phyloP scores from a whole-genome alignment of 169 alveolate species.

The Plasmodium knowlesi region DNA sequence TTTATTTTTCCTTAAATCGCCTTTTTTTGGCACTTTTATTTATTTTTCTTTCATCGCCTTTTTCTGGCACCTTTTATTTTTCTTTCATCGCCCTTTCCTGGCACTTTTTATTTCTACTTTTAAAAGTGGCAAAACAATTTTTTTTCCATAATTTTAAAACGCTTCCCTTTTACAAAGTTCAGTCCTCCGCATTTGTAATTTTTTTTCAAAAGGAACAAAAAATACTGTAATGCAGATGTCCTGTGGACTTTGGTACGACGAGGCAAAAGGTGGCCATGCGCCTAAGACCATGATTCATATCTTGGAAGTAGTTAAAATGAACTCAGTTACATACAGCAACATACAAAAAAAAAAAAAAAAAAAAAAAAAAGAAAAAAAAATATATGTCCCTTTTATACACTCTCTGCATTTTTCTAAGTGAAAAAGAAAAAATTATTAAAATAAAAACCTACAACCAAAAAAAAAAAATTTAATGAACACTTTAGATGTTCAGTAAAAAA shows the following conservation, averaged over 20 bases:
- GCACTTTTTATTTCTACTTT: neutral
- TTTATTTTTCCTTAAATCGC: too few relatives aligned
- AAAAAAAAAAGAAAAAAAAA: neutral
- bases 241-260: neutral
- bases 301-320: neutral
- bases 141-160: too few relatives aligned
- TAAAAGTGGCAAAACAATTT: neutral
- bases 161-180: neutral
- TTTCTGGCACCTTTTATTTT: too few relatives aligned
- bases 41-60: too few relatives aligned
- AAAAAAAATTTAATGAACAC: too few relatives aligned
- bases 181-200: neutral
- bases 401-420: too few relatives aligned
- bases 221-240: neutral
- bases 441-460: too few relatives aligned
- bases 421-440: too few relatives aligned
- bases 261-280: neutral
- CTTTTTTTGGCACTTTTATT: neutral
- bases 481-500: too few relatives aligned
- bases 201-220: neutral
- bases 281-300: neutral
- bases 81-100: neutral
- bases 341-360: neutral
- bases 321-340: neutral
- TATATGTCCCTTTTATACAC: too few relatives aligned